A percentile compares a stretch with the other conserved stretches of the same genome.
phyloP scores from a whole-genome alignment of 73 alveolate species.

The Tetrahymena elliotti region DNA sequence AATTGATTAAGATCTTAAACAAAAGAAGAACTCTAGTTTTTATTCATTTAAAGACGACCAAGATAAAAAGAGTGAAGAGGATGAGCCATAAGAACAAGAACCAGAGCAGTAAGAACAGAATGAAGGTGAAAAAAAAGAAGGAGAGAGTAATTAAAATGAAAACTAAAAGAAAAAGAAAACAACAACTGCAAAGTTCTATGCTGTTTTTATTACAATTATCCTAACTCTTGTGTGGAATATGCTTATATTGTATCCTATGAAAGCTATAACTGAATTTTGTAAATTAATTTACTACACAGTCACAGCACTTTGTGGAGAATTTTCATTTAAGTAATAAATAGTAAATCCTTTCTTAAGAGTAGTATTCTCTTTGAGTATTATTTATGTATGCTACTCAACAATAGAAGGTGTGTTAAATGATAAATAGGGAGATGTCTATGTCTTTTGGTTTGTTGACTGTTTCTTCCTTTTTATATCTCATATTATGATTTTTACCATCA shows the following conservation, averaged over 20 bases:
- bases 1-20: neutral
- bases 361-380: neutral
- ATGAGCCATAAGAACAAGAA: neutral
- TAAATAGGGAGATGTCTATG: neutral
- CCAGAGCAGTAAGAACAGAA: neutral
- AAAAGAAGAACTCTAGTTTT: neutral
- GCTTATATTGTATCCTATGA: neutral
- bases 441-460: neutral
- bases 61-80: neutral
- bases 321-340: neutral
- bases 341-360: neutral
- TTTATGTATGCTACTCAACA: neutral
- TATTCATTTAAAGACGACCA: neutral
- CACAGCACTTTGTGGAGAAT: neutral
- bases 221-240: neutral
- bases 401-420: neutral
- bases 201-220: neutral
- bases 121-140: neutral
- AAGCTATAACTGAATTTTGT: neutral
- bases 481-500: neutral
- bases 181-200: neutral
- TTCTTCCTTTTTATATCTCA: neutral
- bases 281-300: too few relatives aligned
- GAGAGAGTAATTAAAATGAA: neutral
- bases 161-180: neutral